Conservation (phyloP, 306 rosid species). For the Vigna nakashimae region DNA sequence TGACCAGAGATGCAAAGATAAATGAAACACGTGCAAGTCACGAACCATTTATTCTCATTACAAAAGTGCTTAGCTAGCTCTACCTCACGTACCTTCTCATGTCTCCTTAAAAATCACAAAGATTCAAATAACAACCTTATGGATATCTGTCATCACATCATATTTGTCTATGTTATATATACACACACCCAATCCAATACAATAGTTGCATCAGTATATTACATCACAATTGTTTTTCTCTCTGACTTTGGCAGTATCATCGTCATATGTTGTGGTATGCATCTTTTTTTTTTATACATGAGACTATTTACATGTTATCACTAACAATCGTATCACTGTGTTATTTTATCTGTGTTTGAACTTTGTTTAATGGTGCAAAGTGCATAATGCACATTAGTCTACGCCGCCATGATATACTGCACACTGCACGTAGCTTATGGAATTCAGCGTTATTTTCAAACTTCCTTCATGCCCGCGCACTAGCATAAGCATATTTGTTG, state of each 20-base stretch:
- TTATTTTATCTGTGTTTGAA: neutral
- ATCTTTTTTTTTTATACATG: no score
- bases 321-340: no score
- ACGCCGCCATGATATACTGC: slow-evolving; percentile 45
- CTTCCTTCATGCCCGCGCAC: slow-evolving; percentile 94
- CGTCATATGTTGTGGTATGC: slow-evolving; percentile 10
- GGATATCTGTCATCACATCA: neutral
- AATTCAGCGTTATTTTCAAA: slow-evolving; percentile 95
- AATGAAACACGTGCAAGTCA: slow-evolving; percentile 44
- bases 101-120: slow-evolving; percentile 57
- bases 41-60: slow-evolving; percentile 60
- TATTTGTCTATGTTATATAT: no score
- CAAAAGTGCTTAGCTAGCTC: slow-evolving; percentile 35
- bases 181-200: no score
- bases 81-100: slow-evolving; percentile 71
- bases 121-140: slow-evolving; percentile 50
- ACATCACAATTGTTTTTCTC: neutral
- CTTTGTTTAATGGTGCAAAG: slow-evolving; percentile 10
- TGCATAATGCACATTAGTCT: slow-evolving; percentile 49
- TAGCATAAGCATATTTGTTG: slow-evolving; percentile 50
- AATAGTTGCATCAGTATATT: neutral
- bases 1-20: slow-evolving; percentile 36
- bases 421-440: slow-evolving; percentile 56
- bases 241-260: slow-evolving; percentile 22
- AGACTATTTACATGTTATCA: no score